Base-by-base conservation (phyloP, 768 basidiomycete genomes). In the Collybia mongolica region DNA sequence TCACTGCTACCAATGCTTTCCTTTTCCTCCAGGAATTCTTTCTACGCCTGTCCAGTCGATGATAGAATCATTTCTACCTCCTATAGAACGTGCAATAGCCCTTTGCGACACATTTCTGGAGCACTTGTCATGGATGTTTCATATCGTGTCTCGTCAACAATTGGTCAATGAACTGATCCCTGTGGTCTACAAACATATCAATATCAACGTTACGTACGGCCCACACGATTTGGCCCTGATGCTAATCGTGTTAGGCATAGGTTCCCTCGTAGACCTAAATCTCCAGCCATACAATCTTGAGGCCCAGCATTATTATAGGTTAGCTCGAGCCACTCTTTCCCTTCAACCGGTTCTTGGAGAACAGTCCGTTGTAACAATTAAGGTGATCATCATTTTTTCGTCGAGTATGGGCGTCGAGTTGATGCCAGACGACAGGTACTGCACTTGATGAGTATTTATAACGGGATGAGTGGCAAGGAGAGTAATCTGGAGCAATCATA, bases 391-490 rank as follows among this genome's bases (percentile, higher is more conserved):
- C 17, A 32, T 24, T 12, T n/a, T 17, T 7, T 32, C 35, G 8
- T 5, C 38, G 11, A 14, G 46, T 12, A 36, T 51, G 19, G 40
- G 19, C 20, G n/a, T 47, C 22, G 19, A 23, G 15, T 26, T 28
- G 19, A 40, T 22, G 11, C 18, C 32, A 1, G 18, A 39, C 20
- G n/a, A 14, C 44, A 76, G 73, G 72, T 71, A 5, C 53, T 80
- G 24, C 75, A 79, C 62, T 65, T 80, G 24, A 79, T 79, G 74
- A 79, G 77, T 51, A 68, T 79, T 29, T 80, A 78, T 63, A 75
- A 77, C 52, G 77, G 77, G 39, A 70, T 80, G 70, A 77, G 77
- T 55, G 77, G 77, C 23, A 72, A 77, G 54, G 77, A 80, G 54
- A 67, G 66, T 43, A 80, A 79, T 56, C 55, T 79, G 14, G 78